Evolutionary conservation across 2,329 filamentous ascomycete species (phyloP).

Genomic region (Phoma sp.): DNA sequence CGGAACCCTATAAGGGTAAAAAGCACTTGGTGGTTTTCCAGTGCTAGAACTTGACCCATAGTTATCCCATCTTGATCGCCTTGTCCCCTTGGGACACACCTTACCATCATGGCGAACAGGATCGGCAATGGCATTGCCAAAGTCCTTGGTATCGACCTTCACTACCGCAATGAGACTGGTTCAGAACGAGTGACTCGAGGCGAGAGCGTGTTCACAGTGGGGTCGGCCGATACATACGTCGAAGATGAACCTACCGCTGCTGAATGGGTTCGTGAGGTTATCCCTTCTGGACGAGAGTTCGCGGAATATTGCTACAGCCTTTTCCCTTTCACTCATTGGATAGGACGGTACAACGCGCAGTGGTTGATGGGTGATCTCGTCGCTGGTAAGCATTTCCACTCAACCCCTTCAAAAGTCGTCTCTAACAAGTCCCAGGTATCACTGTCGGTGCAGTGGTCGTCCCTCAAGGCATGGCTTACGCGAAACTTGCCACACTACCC

Average conservation of each 20-base stretch:
- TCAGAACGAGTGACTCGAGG: slow-evolving; percentile 72
- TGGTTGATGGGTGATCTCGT: slow-evolving; percentile 91
- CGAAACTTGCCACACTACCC: slow-evolving; percentile 76
- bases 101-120: slow-evolving; percentile 53
- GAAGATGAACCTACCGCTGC: slow-evolving; percentile 77
- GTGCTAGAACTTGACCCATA: slow-evolving; percentile 13
- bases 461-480: slow-evolving; percentile 97
- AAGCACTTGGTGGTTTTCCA: slow-evolving; percentile 20
- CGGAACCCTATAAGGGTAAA: slow-evolving; percentile 6
- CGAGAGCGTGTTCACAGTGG: slow-evolving; percentile 78
- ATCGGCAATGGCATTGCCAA: slow-evolving; percentile 77
- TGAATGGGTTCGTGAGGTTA: slow-evolving; percentile 72
- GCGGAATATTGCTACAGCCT: slow-evolving; percentile 69
- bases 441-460: slow-evolving; percentile 82
- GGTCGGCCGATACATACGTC: slow-evolving; percentile 76
- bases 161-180: slow-evolving; percentile 66
- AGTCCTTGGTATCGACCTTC: slow-evolving; percentile 79
- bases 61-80: slow-evolving; percentile 1
- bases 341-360: slow-evolving; percentile 82
- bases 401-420: too few relatives aligned
- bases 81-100: neutral
- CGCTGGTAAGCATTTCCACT: slow-evolving; percentile 67
- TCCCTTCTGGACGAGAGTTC: slow-evolving; percentile 64
- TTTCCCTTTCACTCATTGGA: slow-evolving; percentile 92
- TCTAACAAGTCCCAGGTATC: slow-evolving; percentile 57